Conservation (phyloP, 129 eudicot species). For the Lactuca sativa region DNA sequence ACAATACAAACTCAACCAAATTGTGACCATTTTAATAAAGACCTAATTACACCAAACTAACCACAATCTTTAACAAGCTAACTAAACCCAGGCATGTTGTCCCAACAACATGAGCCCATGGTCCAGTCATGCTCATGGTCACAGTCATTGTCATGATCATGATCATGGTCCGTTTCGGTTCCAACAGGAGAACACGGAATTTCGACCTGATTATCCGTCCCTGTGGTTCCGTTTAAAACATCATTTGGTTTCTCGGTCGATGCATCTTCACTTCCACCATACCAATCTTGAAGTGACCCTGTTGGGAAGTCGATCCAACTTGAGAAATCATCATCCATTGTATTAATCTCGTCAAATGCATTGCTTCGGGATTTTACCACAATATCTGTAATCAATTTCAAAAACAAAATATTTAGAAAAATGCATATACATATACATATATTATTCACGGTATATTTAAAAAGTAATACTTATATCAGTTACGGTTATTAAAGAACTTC, state of each 20-base stretch:
- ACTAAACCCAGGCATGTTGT: slow-evolving; percentile 58
- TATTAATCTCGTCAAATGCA: slow-evolving; percentile 33
- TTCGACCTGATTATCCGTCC: slow-evolving; percentile 26
- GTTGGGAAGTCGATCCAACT: slow-evolving; percentile 70
- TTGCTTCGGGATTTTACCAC: slow-evolving; percentile 35
- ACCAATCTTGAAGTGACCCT: slow-evolving; percentile 54
- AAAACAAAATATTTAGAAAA: background rate
- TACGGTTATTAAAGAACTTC: no score
- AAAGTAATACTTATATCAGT: background rate
- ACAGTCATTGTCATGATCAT: background rate
- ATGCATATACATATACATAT: background rate
- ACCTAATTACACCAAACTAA: slow-evolving; percentile 39
- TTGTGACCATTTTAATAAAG: slow-evolving; percentile 17
- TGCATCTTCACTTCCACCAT: slow-evolving; percentile 30
- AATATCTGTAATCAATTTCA: background rate
- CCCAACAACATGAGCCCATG: slow-evolving; percentile 47
- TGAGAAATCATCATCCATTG: slow-evolving; percentile 58
- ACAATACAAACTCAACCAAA: slow-evolving; percentile 24
- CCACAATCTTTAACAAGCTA: slow-evolving; percentile 18
- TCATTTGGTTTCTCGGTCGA: slow-evolving; percentile 36
- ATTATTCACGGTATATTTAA: background rate
- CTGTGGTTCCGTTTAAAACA: slow-evolving; percentile 11
- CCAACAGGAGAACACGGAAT: slow-evolving; percentile 27
- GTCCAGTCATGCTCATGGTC: slow-evolving; percentile 34
- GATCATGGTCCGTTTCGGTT: slow-evolving; percentile 29